Conservation (phyloP, 2,329 filamentous ascomycete genomes). For the Aspergillus flavus region DNA sequence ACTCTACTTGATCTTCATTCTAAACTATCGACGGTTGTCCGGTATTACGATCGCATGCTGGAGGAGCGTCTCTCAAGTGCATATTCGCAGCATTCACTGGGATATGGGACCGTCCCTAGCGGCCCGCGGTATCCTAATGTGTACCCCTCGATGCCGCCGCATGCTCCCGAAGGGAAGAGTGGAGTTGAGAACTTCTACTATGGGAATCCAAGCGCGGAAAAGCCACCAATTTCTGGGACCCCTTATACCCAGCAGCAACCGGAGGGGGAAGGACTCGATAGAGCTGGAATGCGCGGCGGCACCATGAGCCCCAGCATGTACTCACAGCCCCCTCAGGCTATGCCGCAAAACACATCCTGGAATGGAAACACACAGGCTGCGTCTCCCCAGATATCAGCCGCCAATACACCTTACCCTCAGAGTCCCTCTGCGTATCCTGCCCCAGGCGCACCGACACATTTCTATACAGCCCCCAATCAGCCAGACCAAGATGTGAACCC, state of each 20-base stretch:
- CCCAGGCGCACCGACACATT: conserved; percentile 20
- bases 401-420: conserved; percentile 18
- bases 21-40: conserved; percentile 92
- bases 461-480: conserved; percentile 20
- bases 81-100: conserved; percentile 77
- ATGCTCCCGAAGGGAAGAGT: conserved; percentile 50
- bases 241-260: conserved; percentile 51
- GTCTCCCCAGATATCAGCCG: conserved; percentile 24
- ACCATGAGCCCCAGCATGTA: conserved; percentile 26
- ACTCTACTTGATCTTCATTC: conserved; percentile 91
- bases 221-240: conserved; percentile 54
- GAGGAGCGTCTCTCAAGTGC: conserved; percentile 93
- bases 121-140: conserved; percentile 58
- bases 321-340: conserved; percentile 18
- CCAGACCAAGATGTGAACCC: conserved; percentile 19
- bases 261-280: conserved; percentile 18
- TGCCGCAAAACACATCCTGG: conserved; percentile 24
- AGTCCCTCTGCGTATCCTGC: conserved; percentile 21
- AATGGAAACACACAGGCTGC: conserved; percentile 23
- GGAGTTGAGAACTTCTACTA: conserved; percentile 82
- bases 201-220: conserved; percentile 57
- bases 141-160: conserved; percentile 71
- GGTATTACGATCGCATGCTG: conserved; percentile 97
- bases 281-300: conserved; percentile 12
- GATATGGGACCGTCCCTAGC: conserved; percentile 55